Base-by-base conservation (phyloP, 2,329 filamentous ascomycete species). In the Penicillium vulpinum region DNA sequence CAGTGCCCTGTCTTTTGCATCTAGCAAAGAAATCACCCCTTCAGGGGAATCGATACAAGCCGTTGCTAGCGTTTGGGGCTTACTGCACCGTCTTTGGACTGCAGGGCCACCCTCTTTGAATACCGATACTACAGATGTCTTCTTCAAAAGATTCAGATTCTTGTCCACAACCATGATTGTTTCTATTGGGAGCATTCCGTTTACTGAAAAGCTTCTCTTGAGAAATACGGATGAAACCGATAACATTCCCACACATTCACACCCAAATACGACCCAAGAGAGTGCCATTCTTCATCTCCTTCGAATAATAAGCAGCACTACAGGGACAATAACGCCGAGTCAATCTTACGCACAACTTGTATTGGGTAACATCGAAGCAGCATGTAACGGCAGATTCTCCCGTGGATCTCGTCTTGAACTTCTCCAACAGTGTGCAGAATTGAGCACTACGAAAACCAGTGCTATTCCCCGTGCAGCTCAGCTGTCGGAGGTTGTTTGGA, bases 11-110 rank as follows among this genome's bases (percentile, higher is more conserved):
- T 81, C 83, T 9, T 80, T 85, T 48, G 80, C 83, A 1, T 82
- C 82, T 18, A 89, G 84, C 61, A 96, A 96, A 74, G 94, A 99
- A 73, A 88, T 99, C 65, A 96, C 93, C 66, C 87, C 92, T 7
- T 92, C 91, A 0, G 83, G 84, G 13, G 93, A 97, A 59, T 90
- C 92, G 1, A 89, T 90, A 68, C 84, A 86, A 59, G 93, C 92
- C 57, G 82, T 96, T 59, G 88, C 89, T 22, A 81, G 85, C 40
- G 81, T 92, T 22, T 81, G 93, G 48, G 85, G 85, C 40, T 75
- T 92, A 22, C 76, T 96, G 7, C 83, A 85, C 47, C 84, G 82
- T 26, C 73, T 92, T 2, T 96, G 92, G 91, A 78, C 78, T 18
- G 71, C 68, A 13, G 85, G 84, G 3, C 80, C 78, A 3, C 62